phyloP scores from a whole-genome alignment of 345 rosid genomes.

The Hypericum perforatum region DNA sequence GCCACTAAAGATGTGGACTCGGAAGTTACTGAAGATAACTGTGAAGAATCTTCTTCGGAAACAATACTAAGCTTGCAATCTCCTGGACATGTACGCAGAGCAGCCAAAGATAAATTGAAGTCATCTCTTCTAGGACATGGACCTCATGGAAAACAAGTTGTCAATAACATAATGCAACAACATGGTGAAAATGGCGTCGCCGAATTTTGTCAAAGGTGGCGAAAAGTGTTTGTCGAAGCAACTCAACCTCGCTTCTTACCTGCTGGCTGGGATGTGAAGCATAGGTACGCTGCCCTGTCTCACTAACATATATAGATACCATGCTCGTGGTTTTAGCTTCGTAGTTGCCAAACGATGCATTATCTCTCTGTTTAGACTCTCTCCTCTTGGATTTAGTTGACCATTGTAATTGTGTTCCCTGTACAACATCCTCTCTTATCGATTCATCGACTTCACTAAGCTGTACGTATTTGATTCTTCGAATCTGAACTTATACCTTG shows the following conservation, averaged over 20 bases:
- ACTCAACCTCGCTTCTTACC: slow-evolving; percentile 74
- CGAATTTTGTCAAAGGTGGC: slow-evolving; percentile 85
- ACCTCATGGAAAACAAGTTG: slow-evolving; percentile 87
- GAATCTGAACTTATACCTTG: slow-evolving; percentile 13
- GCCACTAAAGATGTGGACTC: slow-evolving; percentile 15
- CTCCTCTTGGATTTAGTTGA: too few relatives aligned
- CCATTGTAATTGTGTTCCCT: too few relatives aligned
- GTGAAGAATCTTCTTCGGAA: slow-evolving; percentile 11
- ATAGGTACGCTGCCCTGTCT: slow-evolving; percentile 40
- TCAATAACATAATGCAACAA: slow-evolving; percentile 49
- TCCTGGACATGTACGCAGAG: slow-evolving; percentile 22
- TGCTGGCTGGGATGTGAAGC: slow-evolving; percentile 82
- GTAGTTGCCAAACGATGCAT: too few relatives aligned
- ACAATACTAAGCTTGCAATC: slow-evolving; percentile 16
- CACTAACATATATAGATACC: too few relatives aligned
- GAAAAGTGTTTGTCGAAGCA: slow-evolving; percentile 87
- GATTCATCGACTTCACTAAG: too few relatives aligned
- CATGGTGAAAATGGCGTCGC: slow-evolving; percentile 65
- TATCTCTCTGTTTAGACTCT: too few relatives aligned
- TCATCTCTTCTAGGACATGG: slow-evolving; percentile 91
- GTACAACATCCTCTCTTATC: too few relatives aligned
- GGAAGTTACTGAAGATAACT: slow-evolving; percentile 21
- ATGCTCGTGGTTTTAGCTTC: too few relatives aligned
- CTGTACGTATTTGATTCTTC: too few relatives aligned
- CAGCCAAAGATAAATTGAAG: slow-evolving; percentile 43